Evolutionary conservation across 2,329 filamentous ascomycete genomes (phyloP), one percentile per base, ranked within the genome.

Genomic region (Thielaviopsis euricoi): DNA sequence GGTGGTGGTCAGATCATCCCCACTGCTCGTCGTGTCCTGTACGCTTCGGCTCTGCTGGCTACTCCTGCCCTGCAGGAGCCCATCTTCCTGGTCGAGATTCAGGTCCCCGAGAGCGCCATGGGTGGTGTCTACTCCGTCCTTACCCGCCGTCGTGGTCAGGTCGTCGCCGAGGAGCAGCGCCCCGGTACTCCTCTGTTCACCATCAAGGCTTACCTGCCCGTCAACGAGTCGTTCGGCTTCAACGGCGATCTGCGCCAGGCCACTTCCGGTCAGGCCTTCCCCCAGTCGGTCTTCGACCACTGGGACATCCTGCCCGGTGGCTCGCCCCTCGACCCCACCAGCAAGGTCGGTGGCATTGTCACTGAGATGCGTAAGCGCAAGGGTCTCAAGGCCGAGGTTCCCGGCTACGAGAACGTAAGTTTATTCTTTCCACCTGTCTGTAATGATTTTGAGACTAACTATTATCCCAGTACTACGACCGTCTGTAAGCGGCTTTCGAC

Each of bases 111-210:
- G 82, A 79, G 85, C 71, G 91, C 93, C 73, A 97, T 98, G 93
- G 93, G 93, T 82, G 93, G 93, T 83, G 95, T 98, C 76, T 98
- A 98, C 78, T 87, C 90, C 86, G 90, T 96, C 71, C 87, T 98
- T 69, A 96, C 90, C 76, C 87, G 90, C 71, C 82, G 90, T 75
- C 86, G 93, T 87, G 93, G 93, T 82, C 91, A 97, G 84, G 93
- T 98, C 77, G 96, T 97, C 83, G 80, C 80, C 73, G 93, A 98
- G 81, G 87, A 94, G 81, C 93, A 98, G 82, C 89, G 93, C 71
- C 87, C 91, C 63, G 93, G 93, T 77, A 98, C 93, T 73, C 93
- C 93, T 76, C 87, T 98, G 63, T 98, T 97, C 87, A 97, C 60
- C 76, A 87, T 98, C 82, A 95, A 95, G 83, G 89, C 89, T 63